Conservation (phyloP, 495 filamentous ascomycete genomes). For the Rusavskia elegans region DNA sequence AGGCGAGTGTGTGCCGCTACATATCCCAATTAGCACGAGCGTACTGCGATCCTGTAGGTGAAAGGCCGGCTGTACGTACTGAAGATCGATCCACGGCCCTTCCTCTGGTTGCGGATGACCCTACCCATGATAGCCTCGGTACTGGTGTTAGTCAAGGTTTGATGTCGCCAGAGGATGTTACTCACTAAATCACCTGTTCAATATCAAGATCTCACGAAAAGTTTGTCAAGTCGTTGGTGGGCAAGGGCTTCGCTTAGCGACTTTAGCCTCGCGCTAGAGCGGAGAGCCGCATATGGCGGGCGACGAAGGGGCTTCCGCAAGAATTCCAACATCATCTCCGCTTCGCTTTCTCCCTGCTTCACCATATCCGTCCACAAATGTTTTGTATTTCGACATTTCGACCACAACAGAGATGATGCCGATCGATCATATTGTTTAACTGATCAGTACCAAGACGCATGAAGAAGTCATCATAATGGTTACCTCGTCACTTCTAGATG, state of each 20-base stretch:
- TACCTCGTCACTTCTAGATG: no score
- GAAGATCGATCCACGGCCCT: conserved; percentile 97
- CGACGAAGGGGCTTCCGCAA: no score
- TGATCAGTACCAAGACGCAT: no score
- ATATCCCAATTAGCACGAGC: conserved; percentile 20
- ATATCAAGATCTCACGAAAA: neutral
- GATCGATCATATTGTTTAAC: no score
- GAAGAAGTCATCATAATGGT: no score
- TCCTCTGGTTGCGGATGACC: conserved; percentile 94
- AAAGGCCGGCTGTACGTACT: conserved; percentile 37
- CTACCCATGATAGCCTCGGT: conserved; percentile 40
- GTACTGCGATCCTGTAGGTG: no score
- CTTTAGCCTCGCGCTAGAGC: neutral
- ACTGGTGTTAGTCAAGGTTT: neutral
- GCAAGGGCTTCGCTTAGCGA: neutral
- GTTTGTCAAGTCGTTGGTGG: neutral
- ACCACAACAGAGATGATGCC: no score
- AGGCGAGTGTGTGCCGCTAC: conserved; percentile 74
- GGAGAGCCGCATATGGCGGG: neutral
- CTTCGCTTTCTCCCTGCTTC: no score
- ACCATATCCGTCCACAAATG: no score
- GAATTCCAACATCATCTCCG: neutral
- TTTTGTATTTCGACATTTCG: no score
- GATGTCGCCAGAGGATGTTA: neutral
- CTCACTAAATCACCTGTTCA: neutral